These are phyloP conservation scores for Lodderomyces theae DNA, from an alignment of 1,139 yeast species.

Conservation along the genomic window DNA sequence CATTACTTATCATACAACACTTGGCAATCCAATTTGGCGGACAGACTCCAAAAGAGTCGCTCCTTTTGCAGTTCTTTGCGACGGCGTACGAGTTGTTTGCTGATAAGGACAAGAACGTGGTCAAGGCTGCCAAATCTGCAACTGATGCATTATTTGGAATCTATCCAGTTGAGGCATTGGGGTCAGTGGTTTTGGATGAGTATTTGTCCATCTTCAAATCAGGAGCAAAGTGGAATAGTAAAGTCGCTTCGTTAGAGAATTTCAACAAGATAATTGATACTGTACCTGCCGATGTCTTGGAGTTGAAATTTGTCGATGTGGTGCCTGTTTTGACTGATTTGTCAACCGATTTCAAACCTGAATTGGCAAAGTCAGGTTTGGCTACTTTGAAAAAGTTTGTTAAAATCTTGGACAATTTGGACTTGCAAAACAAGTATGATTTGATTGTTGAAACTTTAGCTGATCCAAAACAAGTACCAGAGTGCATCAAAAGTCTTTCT, in stretches of 20 bases:
- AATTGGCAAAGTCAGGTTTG: slow-evolving; percentile 82
- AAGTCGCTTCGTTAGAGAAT: slow-evolving; percentile 71
- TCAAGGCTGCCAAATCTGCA: slow-evolving; percentile 75
- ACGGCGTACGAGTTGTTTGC: slow-evolving; percentile 64
- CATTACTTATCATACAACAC: slow-evolving; percentile 64
- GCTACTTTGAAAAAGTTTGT: slow-evolving; percentile 70
- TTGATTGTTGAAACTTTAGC: slow-evolving; percentile 85
- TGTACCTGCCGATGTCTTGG: slow-evolving; percentile 82
- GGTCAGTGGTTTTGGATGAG: slow-evolving; percentile 62
- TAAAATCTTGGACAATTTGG: slow-evolving; percentile 84
- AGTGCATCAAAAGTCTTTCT: slow-evolving; percentile 83
- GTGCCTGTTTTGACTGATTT: slow-evolving; percentile 85
- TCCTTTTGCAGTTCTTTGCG: slow-evolving; percentile 56
- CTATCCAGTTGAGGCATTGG: slow-evolving; percentile 78
- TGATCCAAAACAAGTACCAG: slow-evolving; percentile 84
- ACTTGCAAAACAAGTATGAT: slow-evolving; percentile 81
- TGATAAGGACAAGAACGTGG: slow-evolving; percentile 85
- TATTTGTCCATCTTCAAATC: slow-evolving; percentile 64
- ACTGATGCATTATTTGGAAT: slow-evolving; percentile 64
- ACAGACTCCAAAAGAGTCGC: slow-evolving; percentile 71
- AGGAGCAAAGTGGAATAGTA: slow-evolving; percentile 93
- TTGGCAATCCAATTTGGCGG: slow-evolving; percentile 67
- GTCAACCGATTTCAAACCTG: slow-evolving; percentile 96
- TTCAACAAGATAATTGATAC: slow-evolving; percentile 75
- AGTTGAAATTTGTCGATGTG: slow-evolving; percentile 70